phyloP scores from a whole-genome alignment of 495 filamentous ascomycete species.

The Bathelium albidoporum region DNA sequence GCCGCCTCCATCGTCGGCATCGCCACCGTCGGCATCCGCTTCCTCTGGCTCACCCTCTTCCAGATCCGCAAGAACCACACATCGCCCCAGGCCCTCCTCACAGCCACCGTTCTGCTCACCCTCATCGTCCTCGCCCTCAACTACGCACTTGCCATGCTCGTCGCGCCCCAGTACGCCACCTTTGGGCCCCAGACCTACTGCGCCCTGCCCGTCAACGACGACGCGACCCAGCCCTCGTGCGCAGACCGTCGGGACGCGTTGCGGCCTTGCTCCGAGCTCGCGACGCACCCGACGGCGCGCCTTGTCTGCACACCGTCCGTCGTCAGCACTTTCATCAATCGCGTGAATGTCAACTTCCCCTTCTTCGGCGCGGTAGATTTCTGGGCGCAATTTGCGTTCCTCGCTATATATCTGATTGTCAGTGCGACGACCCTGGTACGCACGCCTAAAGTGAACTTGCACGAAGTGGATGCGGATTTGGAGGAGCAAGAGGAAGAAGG shows the following conservation, averaged over 20 bases:
- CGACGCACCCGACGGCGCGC: slow-evolving; percentile 49
- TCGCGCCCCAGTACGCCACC: slow-evolving; percentile 88
- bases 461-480: slow-evolving; percentile 72
- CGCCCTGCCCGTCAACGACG: slow-evolving; percentile 46
- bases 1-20: slow-evolving; percentile 75
- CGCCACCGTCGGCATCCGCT: slow-evolving; percentile 78
- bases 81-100: slow-evolving; percentile 81
- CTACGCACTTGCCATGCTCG: slow-evolving; percentile 80
- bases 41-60: slow-evolving; percentile 90
- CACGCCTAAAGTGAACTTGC: slow-evolving; percentile 63
- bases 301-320: slow-evolving; percentile 83
- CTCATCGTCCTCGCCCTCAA: slow-evolving; percentile 82
- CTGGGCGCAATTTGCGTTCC: slow-evolving; percentile 89
- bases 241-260: slow-evolving; percentile 59
- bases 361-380: slow-evolving; percentile 90
- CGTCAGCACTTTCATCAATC: slow-evolving; percentile 83
- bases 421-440: slow-evolving; percentile 67
- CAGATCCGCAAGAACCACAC: slow-evolving; percentile 81
- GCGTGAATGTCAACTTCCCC: slow-evolving; percentile 88
- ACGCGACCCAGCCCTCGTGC: slow-evolving; percentile 65
- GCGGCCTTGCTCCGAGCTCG: slow-evolving; percentile 67
- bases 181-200: slow-evolving; percentile 95
- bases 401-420: slow-evolving; percentile 74
- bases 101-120: slow-evolving; percentile 82
- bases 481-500: slow-evolving; percentile 95